These are phyloP conservation scores for Protomyces inouyei DNA, from an alignment of 1,139 yeast genomes.

Conservation along the genomic window DNA sequence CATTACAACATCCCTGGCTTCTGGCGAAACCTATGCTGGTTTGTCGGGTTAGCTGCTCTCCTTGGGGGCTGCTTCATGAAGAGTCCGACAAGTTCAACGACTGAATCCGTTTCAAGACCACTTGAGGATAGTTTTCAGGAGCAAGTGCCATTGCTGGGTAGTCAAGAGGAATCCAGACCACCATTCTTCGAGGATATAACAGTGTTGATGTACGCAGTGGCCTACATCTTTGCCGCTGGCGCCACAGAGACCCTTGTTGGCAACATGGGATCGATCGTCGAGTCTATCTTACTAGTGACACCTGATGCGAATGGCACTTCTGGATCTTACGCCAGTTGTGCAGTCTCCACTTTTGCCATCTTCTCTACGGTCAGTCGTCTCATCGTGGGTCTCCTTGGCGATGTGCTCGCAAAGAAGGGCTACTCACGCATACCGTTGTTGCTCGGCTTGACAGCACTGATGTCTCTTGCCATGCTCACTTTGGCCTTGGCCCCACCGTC, in stretches of 20 bases:
- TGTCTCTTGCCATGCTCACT: constrained; percentile 1
- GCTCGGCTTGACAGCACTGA: neutral
- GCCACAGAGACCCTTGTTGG: constrained; percentile 23
- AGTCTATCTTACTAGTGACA: neutral
- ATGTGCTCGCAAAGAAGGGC: constrained; percentile 9
- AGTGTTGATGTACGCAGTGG: constrained; percentile 7
- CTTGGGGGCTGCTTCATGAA: constrained; percentile 14
- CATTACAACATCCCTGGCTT: constrained; percentile 14
- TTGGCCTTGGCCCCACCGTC: neutral
- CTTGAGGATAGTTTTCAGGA: neutral
- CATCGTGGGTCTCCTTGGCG: constrained; percentile 1
- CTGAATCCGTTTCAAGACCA: neutral
- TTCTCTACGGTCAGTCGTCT: constrained; percentile 12
- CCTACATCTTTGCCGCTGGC: constrained; percentile 18
- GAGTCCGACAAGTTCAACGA: neutral
- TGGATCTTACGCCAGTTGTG: constrained; percentile 10
- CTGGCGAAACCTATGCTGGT: constrained; percentile 4
- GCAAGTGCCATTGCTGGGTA: neutral
- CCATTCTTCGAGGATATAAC: constrained; percentile 21
- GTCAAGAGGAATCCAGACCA: neutral
- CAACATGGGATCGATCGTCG: constrained; percentile 20
- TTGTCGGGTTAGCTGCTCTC: constrained; percentile 2
- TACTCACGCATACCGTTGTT: constrained; percentile 1
- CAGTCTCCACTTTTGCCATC: constrained; percentile 21
- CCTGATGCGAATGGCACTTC: neutral